Evolutionary conservation across 345 rosid species (phyloP).

Genomic region (Isatis tinctoria): DNA sequence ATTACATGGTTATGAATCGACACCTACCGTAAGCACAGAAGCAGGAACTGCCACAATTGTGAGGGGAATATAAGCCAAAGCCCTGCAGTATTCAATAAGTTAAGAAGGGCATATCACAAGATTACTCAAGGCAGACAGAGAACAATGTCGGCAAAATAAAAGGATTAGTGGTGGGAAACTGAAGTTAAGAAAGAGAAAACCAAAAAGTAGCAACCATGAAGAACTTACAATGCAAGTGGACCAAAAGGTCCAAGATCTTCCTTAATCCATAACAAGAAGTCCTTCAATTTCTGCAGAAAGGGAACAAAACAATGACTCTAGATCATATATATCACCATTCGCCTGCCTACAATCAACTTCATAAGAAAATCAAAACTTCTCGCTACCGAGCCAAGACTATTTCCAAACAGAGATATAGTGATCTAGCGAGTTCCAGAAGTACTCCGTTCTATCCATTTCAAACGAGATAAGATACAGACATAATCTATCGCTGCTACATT

Average conservation of each 20-base stretch:
- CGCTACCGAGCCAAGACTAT: neutral
- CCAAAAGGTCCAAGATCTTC: conserved; percentile 60
- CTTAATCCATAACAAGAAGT: conserved; percentile 51
- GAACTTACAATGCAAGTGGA: conserved; percentile 51
- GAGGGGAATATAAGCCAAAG: conserved; percentile 48
- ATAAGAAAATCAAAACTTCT: neutral
- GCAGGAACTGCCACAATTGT: conserved; percentile 52
- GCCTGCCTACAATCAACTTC: neutral
- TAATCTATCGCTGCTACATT: neutral
- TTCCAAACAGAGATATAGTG: neutral
- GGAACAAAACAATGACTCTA: neutral
- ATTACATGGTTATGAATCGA: conserved; percentile 4
- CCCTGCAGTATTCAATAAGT: conserved; percentile 26
- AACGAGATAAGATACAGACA: neutral
- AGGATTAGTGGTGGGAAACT: neutral
- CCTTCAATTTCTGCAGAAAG: conserved; percentile 39
- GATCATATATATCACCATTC: neutral
- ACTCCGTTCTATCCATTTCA: neutral
- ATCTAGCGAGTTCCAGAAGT: neutral
- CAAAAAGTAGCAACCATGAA: neutral
- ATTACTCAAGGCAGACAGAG: neutral
- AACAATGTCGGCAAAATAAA: neutral
- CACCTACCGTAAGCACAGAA: conserved; percentile 51
- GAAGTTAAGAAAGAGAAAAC: neutral
- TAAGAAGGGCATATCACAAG: neutral